These are phyloP conservation scores for Closterium sp. DNA, from an alignment of 139 green algal genomes.

Conservation along the genomic window DNA sequence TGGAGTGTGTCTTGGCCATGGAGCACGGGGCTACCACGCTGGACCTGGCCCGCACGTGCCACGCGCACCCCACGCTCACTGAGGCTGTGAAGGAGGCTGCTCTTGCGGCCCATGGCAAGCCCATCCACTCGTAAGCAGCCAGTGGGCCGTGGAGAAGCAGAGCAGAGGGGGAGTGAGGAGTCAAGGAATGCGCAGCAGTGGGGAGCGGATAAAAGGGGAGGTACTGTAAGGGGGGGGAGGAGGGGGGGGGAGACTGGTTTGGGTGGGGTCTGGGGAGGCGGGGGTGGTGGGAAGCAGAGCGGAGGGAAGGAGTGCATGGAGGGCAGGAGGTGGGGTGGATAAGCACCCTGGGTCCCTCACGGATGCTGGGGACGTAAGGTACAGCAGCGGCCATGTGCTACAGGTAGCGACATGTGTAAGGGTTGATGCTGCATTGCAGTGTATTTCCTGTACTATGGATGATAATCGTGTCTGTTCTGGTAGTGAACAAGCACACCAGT, in stretches of 20 bases:
- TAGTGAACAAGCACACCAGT: no score
- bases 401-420: not conserved
- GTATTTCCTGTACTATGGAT: no score
- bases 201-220: not conserved
- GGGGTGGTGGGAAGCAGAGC: not conserved
- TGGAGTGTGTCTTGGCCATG: not conserved
- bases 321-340: not conserved
- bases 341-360: not conserved
- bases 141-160: not conserved
- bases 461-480: no score
- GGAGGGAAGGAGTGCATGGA: not conserved
- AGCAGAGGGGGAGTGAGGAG: not conserved
- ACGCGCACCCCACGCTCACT: not conserved
- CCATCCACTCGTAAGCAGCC: conserved; percentile 73
- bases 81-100: conserved; percentile 93
- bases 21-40: not conserved
- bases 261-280: not conserved
- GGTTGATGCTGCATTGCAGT: not conserved
- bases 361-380: not conserved
- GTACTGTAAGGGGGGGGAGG: not conserved
- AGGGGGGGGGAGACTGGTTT: not conserved
- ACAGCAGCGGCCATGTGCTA: not conserved
- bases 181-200: not conserved
- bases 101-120: conserved; percentile 79
- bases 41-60: not conserved